phyloP scores from a whole-genome alignment of 2,329 filamentous ascomycete species.

The Cyphellophora attinorum region DNA sequence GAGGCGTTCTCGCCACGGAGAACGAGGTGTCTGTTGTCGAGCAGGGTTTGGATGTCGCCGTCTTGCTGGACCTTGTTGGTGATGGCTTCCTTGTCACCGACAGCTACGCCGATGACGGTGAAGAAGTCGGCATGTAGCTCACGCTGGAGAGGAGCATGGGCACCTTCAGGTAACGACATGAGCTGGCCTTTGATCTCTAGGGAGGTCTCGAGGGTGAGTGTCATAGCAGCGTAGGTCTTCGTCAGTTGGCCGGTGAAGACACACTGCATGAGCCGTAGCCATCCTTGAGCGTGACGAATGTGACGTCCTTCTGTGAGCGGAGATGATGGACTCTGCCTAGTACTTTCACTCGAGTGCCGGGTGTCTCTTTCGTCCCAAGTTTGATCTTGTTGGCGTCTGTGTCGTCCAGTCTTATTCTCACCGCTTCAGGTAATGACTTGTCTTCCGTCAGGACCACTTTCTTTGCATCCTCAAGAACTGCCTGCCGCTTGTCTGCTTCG shows the following conservation, averaged over 20 bases:
- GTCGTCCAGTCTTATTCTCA: conserved; percentile 66
- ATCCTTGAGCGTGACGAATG: conserved; percentile 78
- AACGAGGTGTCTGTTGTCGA: conserved; percentile 75
- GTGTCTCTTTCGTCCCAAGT: conserved; percentile 46
- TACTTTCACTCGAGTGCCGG: conserved; percentile 67
- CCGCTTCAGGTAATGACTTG: conserved; percentile 59
- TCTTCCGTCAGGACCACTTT: conserved; percentile 65
- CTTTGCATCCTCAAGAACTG: conserved; percentile 72
- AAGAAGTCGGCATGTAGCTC: conserved; percentile 89
- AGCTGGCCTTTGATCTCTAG: conserved; percentile 78
- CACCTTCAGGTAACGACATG: conserved; percentile 66
- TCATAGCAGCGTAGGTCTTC: conserved; percentile 85
- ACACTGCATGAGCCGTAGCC: conserved; percentile 82
- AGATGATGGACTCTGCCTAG: conserved; percentile 75
- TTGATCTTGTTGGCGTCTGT: conserved; percentile 52
- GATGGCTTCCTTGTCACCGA: conserved; percentile 81
- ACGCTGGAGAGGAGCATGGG: conserved; percentile 70
- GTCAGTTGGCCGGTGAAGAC: conserved; percentile 71
- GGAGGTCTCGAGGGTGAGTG: conserved; percentile 77
- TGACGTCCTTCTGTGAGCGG: conserved; percentile 70
- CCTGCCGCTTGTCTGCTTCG: conserved; percentile 59
- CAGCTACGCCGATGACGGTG: conserved; percentile 66
- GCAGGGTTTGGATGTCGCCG: conserved; percentile 61
- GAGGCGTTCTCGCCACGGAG: conserved; percentile 76
- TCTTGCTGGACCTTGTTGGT: conserved; percentile 69